Conservation (phyloP, 495 filamentous ascomycete genomes). For the Aspergillus saccharolyticus region DNA sequence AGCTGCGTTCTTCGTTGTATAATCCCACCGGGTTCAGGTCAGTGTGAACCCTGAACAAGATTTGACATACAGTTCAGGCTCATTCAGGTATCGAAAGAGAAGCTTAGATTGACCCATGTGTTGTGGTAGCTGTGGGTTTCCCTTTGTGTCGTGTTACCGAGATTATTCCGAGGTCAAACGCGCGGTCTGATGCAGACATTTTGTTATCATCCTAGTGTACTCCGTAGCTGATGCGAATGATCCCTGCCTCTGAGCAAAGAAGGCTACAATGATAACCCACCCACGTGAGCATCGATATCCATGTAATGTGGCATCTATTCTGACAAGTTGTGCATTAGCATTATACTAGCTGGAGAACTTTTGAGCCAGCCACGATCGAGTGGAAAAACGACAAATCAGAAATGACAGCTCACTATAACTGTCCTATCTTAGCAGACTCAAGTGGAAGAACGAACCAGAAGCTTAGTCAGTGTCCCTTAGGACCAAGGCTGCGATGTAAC, state of each 20-base stretch:
- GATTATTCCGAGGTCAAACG: background rate
- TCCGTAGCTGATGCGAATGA: background rate
- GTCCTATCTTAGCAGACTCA: too few relatives aligned
- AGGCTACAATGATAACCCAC: background rate
- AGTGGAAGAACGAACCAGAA: too few relatives aligned
- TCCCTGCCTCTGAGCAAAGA: background rate
- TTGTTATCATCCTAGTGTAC: background rate
- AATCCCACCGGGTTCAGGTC: background rate
- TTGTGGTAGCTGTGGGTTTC: background rate
- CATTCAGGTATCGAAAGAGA: background rate
- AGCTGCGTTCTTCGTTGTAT: too few relatives aligned
- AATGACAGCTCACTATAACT: too few relatives aligned
- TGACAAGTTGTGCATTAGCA: background rate
- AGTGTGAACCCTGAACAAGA: too few relatives aligned
- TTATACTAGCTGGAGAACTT: background rate
- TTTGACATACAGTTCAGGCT: background rate
- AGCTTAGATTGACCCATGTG: too few relatives aligned
- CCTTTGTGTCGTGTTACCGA: background rate
- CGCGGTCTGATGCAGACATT: background rate
- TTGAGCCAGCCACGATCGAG: background rate
- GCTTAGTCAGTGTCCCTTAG: too few relatives aligned
- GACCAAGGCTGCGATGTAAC: background rate
- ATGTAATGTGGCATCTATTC: background rate
- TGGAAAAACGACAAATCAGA: background rate
- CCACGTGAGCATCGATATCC: too few relatives aligned